Percentiles rank a stretch among this genome's conserved stretches.
These are phyloP conservation scores for Lachnellula occidentalis DNA, from an alignment of 2,329 filamentous ascomycete genomes.

Conservation along the genomic window DNA sequence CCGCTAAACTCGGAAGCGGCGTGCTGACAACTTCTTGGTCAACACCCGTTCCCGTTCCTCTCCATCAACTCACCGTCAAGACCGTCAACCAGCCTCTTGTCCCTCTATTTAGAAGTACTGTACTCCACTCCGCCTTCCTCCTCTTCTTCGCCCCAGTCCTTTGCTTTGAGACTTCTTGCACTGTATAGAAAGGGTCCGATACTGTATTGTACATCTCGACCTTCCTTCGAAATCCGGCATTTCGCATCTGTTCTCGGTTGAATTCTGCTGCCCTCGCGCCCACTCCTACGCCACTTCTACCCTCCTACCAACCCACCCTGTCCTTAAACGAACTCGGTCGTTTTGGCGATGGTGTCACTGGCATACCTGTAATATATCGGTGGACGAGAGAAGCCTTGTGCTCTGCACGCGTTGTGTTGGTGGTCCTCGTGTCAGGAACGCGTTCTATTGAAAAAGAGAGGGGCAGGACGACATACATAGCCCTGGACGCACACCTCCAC, in stretches of 20 bases:
- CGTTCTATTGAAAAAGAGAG: constrained; percentile 20
- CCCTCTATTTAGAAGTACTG: not conserved
- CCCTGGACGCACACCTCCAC: not conserved
- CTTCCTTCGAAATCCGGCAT: not conserved
- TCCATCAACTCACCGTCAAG: not conserved
- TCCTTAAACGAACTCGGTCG: not conserved
- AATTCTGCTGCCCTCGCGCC: constrained; percentile 2
- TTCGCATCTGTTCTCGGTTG: constrained; percentile 1
- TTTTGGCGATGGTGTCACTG: constrained; percentile 23
- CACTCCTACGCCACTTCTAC: not conserved
- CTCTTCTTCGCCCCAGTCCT: not conserved
- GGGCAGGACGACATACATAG: constrained; percentile 16
- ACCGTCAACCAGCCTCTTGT: not conserved
- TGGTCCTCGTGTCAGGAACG: constrained; percentile 21
- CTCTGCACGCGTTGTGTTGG: constrained; percentile 17
- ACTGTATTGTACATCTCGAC: not conserved
- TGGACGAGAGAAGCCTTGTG: constrained; percentile 17
- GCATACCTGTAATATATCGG: constrained; percentile 15
- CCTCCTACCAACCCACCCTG: constrained; percentile 7
- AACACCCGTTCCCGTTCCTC: not conserved
- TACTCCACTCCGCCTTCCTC: not conserved
- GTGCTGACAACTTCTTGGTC: not conserved
- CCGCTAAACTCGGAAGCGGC: no score
- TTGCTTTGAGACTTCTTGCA: not conserved
- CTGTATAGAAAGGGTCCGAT: not conserved